Evolutionary conservation across 192 early-diverging fungal species (phyloP).

Genomic region (Coemansia sp.): DNA sequence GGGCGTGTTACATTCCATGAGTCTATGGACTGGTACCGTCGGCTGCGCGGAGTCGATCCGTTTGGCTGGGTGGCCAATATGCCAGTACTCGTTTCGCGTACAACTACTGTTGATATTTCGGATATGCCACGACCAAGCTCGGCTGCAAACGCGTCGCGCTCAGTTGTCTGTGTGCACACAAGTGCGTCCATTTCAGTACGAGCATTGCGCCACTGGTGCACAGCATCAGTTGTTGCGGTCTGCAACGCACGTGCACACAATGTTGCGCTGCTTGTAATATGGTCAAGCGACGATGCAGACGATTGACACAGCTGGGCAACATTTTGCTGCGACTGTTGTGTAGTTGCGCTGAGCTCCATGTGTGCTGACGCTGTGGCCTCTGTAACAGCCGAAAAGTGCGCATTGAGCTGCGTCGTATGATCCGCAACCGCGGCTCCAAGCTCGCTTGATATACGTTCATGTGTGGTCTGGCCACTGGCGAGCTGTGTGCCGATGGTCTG

Average conservation of each 20-base stretch:
- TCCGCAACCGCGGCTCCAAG: not conserved
- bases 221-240: not conserved
- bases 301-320: not conserved
- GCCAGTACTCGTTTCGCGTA: not conserved
- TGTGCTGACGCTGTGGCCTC: not conserved
- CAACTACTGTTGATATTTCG: conserved; percentile 8
- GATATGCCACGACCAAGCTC: conserved; percentile 10
- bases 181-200: conserved; percentile 13
- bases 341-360: not conserved
- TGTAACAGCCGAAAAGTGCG: not conserved
- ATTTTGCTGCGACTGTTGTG: not conserved
- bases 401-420: not conserved
- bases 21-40: not conserved
- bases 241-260: not conserved
- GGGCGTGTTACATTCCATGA: conserved; percentile 29
- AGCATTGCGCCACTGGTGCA: conserved; percentile 5
- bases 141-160: conserved; percentile 7
- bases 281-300: not conserved
- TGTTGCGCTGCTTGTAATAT: not conserved
- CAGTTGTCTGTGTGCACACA: conserved; percentile 11
- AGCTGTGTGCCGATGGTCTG: not conserved
- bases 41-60: conserved; percentile 9
- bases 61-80: not conserved
- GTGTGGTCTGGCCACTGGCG: not conserved
- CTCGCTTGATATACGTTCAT: not conserved